Conservation (phyloP, 2,329 filamentous ascomycete species). For the Colletotrichum limetticola region DNA sequence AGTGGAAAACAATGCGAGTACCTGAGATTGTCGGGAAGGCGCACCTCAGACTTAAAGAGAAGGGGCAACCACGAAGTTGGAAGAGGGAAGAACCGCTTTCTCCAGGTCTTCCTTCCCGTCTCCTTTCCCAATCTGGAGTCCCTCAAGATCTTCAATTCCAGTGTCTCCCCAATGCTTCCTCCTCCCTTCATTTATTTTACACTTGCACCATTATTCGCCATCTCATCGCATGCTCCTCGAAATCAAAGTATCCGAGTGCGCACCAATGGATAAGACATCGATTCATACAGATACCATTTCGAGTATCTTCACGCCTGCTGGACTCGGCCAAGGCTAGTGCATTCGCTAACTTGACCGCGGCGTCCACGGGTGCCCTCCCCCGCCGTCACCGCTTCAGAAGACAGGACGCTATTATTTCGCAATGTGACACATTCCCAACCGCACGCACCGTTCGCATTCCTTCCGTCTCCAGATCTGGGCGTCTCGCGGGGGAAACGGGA, state of each 20-base stretch:
- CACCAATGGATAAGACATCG: too few species aligned
- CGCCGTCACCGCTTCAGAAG: neutral
- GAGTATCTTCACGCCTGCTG: neutral
- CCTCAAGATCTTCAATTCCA: neutral
- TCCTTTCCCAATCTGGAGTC: neutral
- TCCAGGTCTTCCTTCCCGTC: neutral
- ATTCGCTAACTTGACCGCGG: neutral
- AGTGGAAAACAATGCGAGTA: neutral
- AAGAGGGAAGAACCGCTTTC: neutral
- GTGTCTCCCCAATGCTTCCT: neutral
- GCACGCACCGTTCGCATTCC: neutral
- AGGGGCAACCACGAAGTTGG: neutral
- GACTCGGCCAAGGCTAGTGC: slow-evolving; percentile 8
- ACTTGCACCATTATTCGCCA: neutral
- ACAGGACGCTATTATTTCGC: neutral
- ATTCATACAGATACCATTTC: neutral
- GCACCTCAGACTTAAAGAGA: neutral
- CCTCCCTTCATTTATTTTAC: neutral
- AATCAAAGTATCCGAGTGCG: neutral
- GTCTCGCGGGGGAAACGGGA: neutral
- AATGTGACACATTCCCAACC: neutral
- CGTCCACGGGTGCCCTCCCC: neutral
- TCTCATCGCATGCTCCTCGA: slow-evolving; percentile 22
- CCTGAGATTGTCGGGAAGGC: neutral
- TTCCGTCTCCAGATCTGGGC: neutral